phyloP scores from a whole-genome alignment of 306 rosid genomes.

The Inga leiocalycina region DNA sequence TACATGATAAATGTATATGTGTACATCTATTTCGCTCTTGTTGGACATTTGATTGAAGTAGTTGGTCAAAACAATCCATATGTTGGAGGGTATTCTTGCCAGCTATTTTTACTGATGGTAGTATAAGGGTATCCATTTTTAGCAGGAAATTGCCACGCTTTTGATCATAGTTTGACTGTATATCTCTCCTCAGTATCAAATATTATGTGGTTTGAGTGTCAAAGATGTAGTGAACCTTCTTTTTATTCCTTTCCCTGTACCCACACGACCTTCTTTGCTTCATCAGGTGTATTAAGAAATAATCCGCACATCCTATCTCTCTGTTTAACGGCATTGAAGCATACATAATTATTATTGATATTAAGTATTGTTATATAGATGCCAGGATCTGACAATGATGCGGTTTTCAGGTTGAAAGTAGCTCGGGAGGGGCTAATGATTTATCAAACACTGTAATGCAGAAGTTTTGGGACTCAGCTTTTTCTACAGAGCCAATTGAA shows the following conservation, averaged over 20 bases:
- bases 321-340: background rate
- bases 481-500: conserved; percentile 82
- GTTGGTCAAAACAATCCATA: conserved; percentile 12
- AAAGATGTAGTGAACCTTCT: conserved; percentile 19
- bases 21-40: conserved; percentile 2
- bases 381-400: conserved; percentile 29
- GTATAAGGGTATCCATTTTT: conserved; percentile 1
- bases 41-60: background rate
- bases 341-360: conserved; percentile 14
- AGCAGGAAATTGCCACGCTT: conserved; percentile 9
- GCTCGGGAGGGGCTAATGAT: conserved; percentile 78
- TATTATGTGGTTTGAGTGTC: background rate
- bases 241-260: conserved; percentile 12
- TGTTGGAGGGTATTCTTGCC: conserved; percentile 3
- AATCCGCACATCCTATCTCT: background rate
- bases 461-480: conserved; percentile 95
- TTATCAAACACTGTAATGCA: conserved; percentile 90
- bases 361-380: conserved; percentile 9
- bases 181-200: conserved; percentile 1
- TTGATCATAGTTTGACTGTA: conserved; percentile 1
- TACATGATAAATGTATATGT: conserved; percentile 1
- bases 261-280: background rate
- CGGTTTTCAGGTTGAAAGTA: conserved; percentile 65
- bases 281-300: background rate
- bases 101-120: conserved; percentile 9